Evolutionary conservation across 129 eudicot species (phyloP), one percentile per base, ranked within the genome.

Genomic region (Ambrosia trifida): DNA sequence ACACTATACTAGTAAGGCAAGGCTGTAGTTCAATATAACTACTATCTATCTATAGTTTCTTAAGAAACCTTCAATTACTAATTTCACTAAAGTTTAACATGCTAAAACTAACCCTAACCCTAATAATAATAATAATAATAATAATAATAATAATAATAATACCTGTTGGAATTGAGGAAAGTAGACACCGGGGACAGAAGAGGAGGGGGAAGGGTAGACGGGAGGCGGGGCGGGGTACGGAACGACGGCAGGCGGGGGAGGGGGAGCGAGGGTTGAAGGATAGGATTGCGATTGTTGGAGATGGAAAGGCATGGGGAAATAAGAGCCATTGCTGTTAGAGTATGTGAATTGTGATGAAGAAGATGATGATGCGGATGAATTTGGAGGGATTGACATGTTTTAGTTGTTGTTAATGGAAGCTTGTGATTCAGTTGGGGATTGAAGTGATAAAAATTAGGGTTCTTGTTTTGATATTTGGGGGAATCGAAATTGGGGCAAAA

Each of bases 231-330:
- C 68, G 45, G 81, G 83, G 18, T 65, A 76, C 7, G 46, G 85
- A 16, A 78, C 79, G 19, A 81, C 41, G 36, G 81, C 49, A 18
- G 79, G 85, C 19, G 90, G 67, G 17, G 89, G 85, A 3, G 87
- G 85, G 2, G 87, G 82, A 67, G 83, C 79, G 68, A 73, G 70
- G 18, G 70, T 68, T 62, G 80, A 68, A 44, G 88, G 81, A 53
- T 83, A 87, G 19, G 82, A 30, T 53, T 84, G 82, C 0, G 81
- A 72, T 76, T 91, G 93, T 71, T 91, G 96, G 53, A 91, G 88
- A 66, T 91, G 97, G 46, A 91, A 86, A 33, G 97, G 97, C 86
- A 89, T 85, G 56, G 97, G 97, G 51, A 91, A 91, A 76, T 91
- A 88, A 20, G 95, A 77, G 35, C 46, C 70, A 7, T 80, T 75